These are phyloP conservation scores for Casaregolazyma suthepensis DNA, from an alignment of 1,139 yeast species.

Conservation along the genomic window DNA sequence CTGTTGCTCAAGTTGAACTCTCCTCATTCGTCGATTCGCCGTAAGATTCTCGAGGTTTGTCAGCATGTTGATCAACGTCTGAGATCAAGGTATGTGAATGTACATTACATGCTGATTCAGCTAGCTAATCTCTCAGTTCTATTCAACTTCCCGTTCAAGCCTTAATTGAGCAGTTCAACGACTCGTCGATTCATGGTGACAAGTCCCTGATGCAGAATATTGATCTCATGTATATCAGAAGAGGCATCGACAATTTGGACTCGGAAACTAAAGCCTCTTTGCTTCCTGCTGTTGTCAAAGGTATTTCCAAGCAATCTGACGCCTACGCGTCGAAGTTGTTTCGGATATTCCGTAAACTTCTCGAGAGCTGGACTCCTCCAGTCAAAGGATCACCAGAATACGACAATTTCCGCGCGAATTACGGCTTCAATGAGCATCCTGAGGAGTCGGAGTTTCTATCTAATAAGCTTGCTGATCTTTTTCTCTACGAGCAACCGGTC, in stretches of 20 bases:
- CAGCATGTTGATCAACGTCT: slow-evolving; percentile 65
- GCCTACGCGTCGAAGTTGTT: slow-evolving; percentile 55
- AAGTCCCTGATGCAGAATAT: slow-evolving; percentile 54
- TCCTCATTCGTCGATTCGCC: slow-evolving; percentile 58
- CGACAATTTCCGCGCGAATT: slow-evolving; percentile 31
- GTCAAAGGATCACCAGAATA: slow-evolving; percentile 42
- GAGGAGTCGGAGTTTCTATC: slow-evolving; percentile 42
- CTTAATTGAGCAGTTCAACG: slow-evolving; percentile 56
- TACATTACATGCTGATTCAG: too few species aligned
- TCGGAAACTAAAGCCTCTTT: slow-evolving; percentile 27
- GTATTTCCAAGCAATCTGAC: slow-evolving; percentile 35
- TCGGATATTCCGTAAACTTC: slow-evolving; percentile 50
- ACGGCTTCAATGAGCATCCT: slow-evolving; percentile 26
- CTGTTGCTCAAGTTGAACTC: slow-evolving; percentile 73
- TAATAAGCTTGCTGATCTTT: slow-evolving; percentile 47
- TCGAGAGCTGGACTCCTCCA: slow-evolving; percentile 48
- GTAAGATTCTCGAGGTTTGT: slow-evolving; percentile 59
- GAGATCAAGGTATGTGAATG: slow-evolving; percentile 21
- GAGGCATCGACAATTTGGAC: slow-evolving; percentile 39
- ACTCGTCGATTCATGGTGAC: slow-evolving; percentile 41
- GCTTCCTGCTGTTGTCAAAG: slow-evolving; percentile 45
- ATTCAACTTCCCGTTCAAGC: slow-evolving; percentile 46
- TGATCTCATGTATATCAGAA: slow-evolving; percentile 59
- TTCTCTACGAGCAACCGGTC: slow-evolving; percentile 25
- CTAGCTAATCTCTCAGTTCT: not conserved